phyloP scores from a whole-genome alignment of 2,329 filamentous ascomycete species.

The Penicillium sp. region DNA sequence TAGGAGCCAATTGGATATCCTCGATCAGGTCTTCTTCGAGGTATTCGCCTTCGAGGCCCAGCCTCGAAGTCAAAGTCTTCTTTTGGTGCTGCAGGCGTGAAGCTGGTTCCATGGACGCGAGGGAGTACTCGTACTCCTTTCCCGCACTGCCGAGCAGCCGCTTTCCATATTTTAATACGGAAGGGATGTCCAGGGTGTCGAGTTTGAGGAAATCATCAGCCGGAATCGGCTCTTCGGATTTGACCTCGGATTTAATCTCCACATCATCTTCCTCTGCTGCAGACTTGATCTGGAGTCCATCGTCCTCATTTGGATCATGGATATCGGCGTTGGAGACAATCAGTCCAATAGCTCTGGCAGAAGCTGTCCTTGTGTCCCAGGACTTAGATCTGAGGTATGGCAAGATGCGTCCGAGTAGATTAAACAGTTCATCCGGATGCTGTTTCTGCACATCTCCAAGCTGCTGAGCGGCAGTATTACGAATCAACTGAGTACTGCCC shows the following conservation, averaged over 20 bases:
- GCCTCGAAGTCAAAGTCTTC: conserved; percentile 75
- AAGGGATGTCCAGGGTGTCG: conserved; percentile 70
- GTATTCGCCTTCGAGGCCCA: conserved; percentile 80
- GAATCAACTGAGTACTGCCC: conserved; percentile 90
- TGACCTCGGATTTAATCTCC: conserved; percentile 38
- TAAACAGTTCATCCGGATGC: conserved; percentile 96
- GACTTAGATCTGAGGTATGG: conserved; percentile 92
- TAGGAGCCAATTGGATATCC: conserved; percentile 55
- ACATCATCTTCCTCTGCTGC: conserved; percentile 52
- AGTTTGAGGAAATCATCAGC: conserved; percentile 66
- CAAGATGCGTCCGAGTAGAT: conserved; percentile 88
- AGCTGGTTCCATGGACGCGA: conserved; percentile 77
- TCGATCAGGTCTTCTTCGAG: conserved; percentile 80
- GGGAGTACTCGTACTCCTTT: conserved; percentile 75
- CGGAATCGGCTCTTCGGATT: conserved; percentile 39
- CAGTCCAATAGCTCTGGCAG: conserved; percentile 89
- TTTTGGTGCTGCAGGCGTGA: conserved; percentile 82
- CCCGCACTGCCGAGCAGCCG: conserved; percentile 78
- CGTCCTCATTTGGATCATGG: conserved; percentile 83
- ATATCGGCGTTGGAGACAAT: conserved; percentile 84
- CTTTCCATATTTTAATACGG: conserved; percentile 79
- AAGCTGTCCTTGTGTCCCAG: conserved; percentile 93
- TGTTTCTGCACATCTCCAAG: conserved; percentile 97
- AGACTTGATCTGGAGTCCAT: conserved; percentile 51
- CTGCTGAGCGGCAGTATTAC: conserved; percentile 95